Evolutionary conservation across 495 filamentous ascomycete genomes (phyloP).

Genomic region (Aspergillus saccharolyticus): DNA sequence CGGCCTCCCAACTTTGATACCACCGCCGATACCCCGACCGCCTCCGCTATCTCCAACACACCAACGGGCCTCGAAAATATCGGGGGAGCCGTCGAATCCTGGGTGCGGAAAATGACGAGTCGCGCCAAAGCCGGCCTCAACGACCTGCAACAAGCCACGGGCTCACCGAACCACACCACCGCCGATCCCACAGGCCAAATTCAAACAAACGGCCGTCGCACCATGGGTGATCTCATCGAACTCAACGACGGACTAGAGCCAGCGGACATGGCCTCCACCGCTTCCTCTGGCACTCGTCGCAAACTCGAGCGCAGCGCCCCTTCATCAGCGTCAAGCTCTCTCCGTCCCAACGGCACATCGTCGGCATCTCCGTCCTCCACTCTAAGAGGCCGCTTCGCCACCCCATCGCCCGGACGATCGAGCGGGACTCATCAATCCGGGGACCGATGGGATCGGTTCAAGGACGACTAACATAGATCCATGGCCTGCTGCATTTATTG

Average conservation of each 20-base stretch:
- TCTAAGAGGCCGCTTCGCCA: neutral
- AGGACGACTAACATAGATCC: neutral
- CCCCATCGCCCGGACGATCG: neutral
- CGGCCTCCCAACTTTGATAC: conserved; percentile 27
- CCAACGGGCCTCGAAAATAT: conserved; percentile 71
- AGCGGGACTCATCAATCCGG: neutral
- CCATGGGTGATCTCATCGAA: conserved; percentile 76
- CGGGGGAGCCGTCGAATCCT: conserved; percentile 79
- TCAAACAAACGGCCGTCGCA: conserved; percentile 33
- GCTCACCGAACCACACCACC: conserved; percentile 26
- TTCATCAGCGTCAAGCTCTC: neutral
- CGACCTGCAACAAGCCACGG: conserved; percentile 36
- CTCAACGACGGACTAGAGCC: conserved; percentile 56
- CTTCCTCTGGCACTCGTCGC: neutral
- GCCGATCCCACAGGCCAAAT: conserved; percentile 18
- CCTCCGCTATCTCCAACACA: conserved; percentile 33
- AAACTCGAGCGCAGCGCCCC: neutral
- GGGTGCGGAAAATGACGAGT: conserved; percentile 74
- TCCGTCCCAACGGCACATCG: neutral
- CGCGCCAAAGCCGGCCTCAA: conserved; percentile 38
- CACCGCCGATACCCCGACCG: conserved; percentile 40
- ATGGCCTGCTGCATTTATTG: too few species aligned
- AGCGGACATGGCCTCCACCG: neutral
- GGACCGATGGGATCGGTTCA: neutral
- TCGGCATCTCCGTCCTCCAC: neutral